Conservation (phyloP, 2,329 filamentous ascomycete genomes). For the Ophiocordyceps camponoti-saundersi region DNA sequence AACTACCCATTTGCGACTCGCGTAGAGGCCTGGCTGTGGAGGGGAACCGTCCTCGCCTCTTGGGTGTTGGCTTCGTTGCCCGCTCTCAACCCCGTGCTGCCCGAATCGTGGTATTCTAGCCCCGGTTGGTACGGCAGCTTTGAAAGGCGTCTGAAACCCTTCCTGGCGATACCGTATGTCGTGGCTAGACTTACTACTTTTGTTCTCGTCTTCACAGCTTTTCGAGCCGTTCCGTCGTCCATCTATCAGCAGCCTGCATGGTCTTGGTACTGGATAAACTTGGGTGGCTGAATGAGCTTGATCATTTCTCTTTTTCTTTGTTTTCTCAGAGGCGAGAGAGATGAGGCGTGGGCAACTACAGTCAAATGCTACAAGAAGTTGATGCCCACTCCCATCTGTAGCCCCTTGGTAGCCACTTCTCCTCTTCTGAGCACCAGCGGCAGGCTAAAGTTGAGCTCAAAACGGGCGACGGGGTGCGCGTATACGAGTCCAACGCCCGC, state of each 20-base stretch:
- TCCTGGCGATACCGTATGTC: background rate
- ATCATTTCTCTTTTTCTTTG: background rate
- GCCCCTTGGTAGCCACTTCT: conserved; percentile 76
- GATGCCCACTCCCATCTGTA: conserved; percentile 92
- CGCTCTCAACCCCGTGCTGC: background rate
- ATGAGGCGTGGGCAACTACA: background rate
- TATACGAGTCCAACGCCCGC: conserved; percentile 87
- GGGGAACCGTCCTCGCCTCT: background rate
- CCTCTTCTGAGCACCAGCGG: conserved; percentile 67
- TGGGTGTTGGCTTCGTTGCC: background rate
- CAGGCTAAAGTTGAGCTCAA: conserved; percentile 90
- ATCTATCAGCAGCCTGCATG: background rate
- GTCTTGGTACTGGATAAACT: background rate
- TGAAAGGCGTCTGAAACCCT: background rate
- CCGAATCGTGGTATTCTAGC: background rate
- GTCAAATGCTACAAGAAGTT: conserved; percentile 57
- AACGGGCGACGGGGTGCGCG: conserved; percentile 80
- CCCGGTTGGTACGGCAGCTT: background rate
- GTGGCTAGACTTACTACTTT: background rate
- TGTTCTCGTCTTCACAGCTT: background rate
- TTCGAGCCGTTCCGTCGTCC: background rate
- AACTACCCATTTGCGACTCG: background rate
- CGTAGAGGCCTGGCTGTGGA: background rate
- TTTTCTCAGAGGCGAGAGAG: background rate
- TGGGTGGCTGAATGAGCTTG: background rate